phyloP scores from a whole-genome alignment of 257 asterid species.

The Cynanchum wilfordii region DNA sequence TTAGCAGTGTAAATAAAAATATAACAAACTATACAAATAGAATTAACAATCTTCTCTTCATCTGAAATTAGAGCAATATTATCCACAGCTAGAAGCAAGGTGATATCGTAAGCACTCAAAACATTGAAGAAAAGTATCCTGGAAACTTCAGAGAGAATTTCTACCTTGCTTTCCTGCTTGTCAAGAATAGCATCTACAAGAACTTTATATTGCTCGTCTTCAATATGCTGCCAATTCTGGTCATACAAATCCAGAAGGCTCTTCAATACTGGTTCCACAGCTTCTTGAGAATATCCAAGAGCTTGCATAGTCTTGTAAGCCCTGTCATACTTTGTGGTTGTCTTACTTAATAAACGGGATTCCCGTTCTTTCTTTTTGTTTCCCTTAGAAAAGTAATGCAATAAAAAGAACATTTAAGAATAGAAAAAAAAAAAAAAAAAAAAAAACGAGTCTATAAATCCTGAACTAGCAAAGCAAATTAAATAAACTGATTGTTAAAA shows the following conservation, averaged over 20 bases:
- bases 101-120: neutral
- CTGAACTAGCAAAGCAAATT: neutral
- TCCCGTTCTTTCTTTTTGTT: neutral
- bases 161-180: neutral
- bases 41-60: neutral
- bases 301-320: neutral
- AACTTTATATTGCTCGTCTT: constrained; percentile 3
- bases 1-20: neutral
- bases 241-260: constrained; percentile 5
- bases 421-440: too few relatives aligned
- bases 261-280: neutral
- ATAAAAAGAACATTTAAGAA: neutral
- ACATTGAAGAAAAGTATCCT: neutral
- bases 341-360: neutral
- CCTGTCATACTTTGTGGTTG: neutral
- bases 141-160: neutral
- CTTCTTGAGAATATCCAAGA: constrained; percentile 5
- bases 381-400: neutral
- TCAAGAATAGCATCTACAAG: constrained; percentile 2
- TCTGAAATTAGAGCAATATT: neutral
- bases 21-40: neutral
- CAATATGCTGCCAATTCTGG: constrained; percentile 7
- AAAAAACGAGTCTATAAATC: neutral
- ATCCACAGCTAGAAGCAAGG: neutral
- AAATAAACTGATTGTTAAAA: neutral